phyloP scores from a whole-genome alignment of 495 filamentous ascomycete species.

The Usnea hakonensis region DNA sequence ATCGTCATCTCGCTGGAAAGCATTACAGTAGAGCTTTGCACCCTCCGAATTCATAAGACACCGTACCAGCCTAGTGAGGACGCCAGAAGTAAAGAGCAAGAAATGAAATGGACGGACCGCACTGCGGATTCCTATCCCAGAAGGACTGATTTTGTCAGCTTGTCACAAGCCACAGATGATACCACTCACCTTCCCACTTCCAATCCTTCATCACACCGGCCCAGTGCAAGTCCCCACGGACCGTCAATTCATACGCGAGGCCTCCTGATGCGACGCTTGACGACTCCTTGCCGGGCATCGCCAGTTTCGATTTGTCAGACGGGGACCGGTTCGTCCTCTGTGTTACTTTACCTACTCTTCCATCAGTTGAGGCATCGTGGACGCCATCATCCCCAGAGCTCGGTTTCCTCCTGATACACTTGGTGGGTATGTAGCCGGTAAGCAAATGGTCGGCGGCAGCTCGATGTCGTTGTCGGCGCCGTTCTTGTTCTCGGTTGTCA shows the following conservation, averaged over 20 bases:
- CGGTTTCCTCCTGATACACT: conserved; percentile 2
- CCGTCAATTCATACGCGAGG: conserved; percentile 57
- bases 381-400: conserved; percentile 3
- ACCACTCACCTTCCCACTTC: conserved; percentile 64
- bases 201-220: conserved; percentile 72
- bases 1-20: conserved; percentile 1
- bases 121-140: conserved; percentile 28
- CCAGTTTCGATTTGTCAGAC: not conserved
- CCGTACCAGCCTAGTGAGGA: not conserved
- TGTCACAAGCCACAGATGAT: not conserved
- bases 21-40: not conserved
- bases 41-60: not conserved
- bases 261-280: conserved; percentile 30
- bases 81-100: not conserved
- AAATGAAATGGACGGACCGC: not conserved
- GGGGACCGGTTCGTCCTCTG: not conserved
- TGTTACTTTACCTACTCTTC: not conserved
- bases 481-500: conserved; percentile 39
- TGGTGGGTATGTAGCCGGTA: conserved; percentile 2
- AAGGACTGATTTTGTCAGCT: conserved; percentile 31
- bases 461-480: conserved; percentile 17
- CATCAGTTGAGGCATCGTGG: not conserved
- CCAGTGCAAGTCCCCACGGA: conserved; percentile 66
- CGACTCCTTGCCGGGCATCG: not conserved
- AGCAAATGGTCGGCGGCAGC: conserved; percentile 4